Conservation (phyloP, 1,139 yeast genomes). For the Hyphopichia burtonii region DNA sequence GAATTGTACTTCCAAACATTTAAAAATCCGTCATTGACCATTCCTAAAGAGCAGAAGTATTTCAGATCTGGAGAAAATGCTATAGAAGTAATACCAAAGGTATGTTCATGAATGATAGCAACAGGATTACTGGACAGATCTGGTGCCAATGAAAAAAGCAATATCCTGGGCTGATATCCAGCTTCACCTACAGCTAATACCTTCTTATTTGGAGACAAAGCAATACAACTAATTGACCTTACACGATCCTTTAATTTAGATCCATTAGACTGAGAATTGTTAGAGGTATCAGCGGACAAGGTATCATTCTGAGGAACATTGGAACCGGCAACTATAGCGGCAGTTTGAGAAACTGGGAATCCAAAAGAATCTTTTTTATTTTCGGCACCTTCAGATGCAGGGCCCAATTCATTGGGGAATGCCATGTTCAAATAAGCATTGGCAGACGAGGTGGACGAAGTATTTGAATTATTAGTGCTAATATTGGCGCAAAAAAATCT, state of each 20-base stretch:
- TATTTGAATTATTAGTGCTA: slow-evolving; percentile 3
- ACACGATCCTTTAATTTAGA: slow-evolving; percentile 44
- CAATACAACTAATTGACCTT: slow-evolving; percentile 53
- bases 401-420: slow-evolving; percentile 6
- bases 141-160: slow-evolving; percentile 57
- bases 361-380: slow-evolving; percentile 33
- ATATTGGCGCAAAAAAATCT: slow-evolving; percentile 53
- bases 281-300: not conserved
- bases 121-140: slow-evolving; percentile 48
- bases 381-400: slow-evolving; percentile 7
- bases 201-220: slow-evolving; percentile 52
- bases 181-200: slow-evolving; percentile 65
- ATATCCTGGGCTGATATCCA: slow-evolving; percentile 64
- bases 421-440: slow-evolving; percentile 34
- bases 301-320: not conserved
- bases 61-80: slow-evolving; percentile 60
- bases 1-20: slow-evolving; percentile 50
- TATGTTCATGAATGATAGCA: slow-evolving; percentile 56
- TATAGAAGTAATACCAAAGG: slow-evolving; percentile 57
- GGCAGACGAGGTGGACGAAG: slow-evolving; percentile 16
- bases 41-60: slow-evolving; percentile 58
- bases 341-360: slow-evolving; percentile 27
- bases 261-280: not conserved
- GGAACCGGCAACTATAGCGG: slow-evolving; percentile 2
- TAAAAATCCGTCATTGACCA: slow-evolving; percentile 62